Conservation (phyloP, 129 eudicot genomes). For the Calendula officinalis region DNA sequence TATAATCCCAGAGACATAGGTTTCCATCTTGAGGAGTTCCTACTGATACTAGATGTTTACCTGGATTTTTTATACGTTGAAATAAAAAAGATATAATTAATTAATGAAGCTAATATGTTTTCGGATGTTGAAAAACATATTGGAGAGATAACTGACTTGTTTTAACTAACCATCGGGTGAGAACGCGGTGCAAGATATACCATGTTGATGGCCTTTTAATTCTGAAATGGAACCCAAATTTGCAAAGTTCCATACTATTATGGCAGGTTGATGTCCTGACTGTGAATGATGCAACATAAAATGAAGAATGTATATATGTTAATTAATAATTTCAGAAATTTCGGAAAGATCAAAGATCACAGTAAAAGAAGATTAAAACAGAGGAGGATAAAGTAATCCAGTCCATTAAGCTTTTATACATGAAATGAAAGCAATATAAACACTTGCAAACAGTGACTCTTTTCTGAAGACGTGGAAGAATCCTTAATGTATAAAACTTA, state of each 20-base stretch:
- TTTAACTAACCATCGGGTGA: conserved; percentile 74
- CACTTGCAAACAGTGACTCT: neutral
- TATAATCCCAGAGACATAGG: conserved; percentile 73
- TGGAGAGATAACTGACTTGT: conserved; percentile 41
- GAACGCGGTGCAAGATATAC: conserved; percentile 67
- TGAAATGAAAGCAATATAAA: neutral
- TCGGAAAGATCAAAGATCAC: conserved; percentile 8
- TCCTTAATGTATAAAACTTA: neutral
- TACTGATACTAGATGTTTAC: conserved; percentile 56
- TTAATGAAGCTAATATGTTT: neutral
- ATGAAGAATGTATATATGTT: conserved; percentile 1
- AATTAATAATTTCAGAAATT: neutral
- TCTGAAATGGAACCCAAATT: conserved; percentile 44
- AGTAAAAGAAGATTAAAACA: conserved; percentile 13
- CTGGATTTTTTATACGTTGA: conserved; percentile 32
- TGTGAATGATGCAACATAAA: conserved; percentile 29
- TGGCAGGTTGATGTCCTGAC: conserved; percentile 63
- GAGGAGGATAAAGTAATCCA: neutral
- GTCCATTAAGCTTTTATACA: conserved; percentile 18
- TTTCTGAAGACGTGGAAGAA: conserved; percentile 6
- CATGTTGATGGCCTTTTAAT: conserved; percentile 61
- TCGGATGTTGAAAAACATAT: conserved; percentile 11
- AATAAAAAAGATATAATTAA: conserved; percentile 1
- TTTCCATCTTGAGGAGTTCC: conserved; percentile 65
- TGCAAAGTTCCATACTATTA: conserved; percentile 57